Base-by-base conservation (phyloP, 129 eudicot species). In the Scalesia atractyloides region DNA sequence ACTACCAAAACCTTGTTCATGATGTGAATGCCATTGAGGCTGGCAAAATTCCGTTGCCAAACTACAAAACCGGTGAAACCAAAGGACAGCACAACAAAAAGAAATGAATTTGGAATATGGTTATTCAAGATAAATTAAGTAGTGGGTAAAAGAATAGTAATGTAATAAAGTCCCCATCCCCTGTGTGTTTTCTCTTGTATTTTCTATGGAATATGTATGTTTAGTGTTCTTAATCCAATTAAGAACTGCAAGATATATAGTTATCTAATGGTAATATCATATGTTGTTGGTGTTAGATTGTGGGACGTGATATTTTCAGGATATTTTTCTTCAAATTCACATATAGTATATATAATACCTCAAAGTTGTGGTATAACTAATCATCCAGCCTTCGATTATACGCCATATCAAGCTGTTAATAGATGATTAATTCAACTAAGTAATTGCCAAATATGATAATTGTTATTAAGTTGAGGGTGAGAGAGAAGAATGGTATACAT, bases 11-110 rank as follows among this genome's bases (percentile, higher is more conserved):
- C 1, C 80, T 89, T 10, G 85, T 75, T 6, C 79, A 76, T 10
- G 96, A 89, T 69, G 83, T 89, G 26, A 79, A 72, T 64, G 79
- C 82, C 72, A 89, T 89, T 30, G 96, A 86, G 68, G 77, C 72
- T 10, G 96, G 76, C 46, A 69, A 70, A 66, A 80, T 89, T 20
- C 88, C 85, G 20, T 47, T 89, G 7, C 92, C 92, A 7, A 78
- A 78, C 57, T 86, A 89, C 34, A 16, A 73, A 73, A 37, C 5
- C 17, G 2, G 48, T 7, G 51, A 37, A 36, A 36, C 11, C 46
- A n/a, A 44, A 5, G 19, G 30, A 44, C 60, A 30, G 11, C 5
- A 46, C 3, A 46, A 44, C 4, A 16, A 34, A 69, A 51, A 69
- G 20, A 69, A 52, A 13, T 69, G 43, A 52, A 37, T 53, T 24